A percentile compares a stretch with the other conserved stretches of the same genome.
These are phyloP conservation scores for Sporothrix humicola DNA, from an alignment of 2,329 filamentous ascomycete species.

Conservation along the genomic window DNA sequence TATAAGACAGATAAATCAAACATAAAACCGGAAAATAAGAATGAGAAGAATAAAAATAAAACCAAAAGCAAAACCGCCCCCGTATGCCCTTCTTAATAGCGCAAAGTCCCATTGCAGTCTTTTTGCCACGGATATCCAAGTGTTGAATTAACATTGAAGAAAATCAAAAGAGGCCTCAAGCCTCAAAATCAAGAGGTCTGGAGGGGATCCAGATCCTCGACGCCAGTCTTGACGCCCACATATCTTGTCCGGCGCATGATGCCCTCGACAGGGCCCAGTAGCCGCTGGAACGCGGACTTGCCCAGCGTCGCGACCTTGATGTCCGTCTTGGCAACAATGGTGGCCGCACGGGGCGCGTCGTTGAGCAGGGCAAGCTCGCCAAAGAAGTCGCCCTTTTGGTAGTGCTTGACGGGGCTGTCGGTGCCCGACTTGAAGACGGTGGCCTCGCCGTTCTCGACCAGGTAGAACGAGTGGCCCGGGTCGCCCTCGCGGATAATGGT, in stretches of 20 bases:
- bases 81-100: not conserved
- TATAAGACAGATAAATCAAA: too few species aligned
- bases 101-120: not conserved
- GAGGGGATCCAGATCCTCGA: conserved; percentile 72
- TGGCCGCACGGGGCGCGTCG: conserved; percentile 90
- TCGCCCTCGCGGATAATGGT: conserved; percentile 91
- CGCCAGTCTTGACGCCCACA: conserved; percentile 63
- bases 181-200: conserved; percentile 44
- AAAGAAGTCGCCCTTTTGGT: conserved; percentile 94
- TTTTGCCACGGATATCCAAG: not conserved
- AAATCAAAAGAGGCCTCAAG: too few species aligned
- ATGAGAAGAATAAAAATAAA: not conserved
- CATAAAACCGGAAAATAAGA: not conserved
- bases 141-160: too few species aligned
- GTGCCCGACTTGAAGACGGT: conserved; percentile 82
- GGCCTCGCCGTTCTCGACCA: conserved; percentile 85
- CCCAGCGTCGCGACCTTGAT: conserved; percentile 92
- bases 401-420: conserved; percentile 74
- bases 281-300: conserved; percentile 91
- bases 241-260: conserved; percentile 85
- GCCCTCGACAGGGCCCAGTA: conserved; percentile 89
- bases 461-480: conserved; percentile 87
- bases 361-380: conserved; percentile 93
- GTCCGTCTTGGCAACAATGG: conserved; percentile 80
- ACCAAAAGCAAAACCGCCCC: conserved; percentile 1